Conservation (phyloP, 148 eudicot species). For the Cornus suecica region DNA sequence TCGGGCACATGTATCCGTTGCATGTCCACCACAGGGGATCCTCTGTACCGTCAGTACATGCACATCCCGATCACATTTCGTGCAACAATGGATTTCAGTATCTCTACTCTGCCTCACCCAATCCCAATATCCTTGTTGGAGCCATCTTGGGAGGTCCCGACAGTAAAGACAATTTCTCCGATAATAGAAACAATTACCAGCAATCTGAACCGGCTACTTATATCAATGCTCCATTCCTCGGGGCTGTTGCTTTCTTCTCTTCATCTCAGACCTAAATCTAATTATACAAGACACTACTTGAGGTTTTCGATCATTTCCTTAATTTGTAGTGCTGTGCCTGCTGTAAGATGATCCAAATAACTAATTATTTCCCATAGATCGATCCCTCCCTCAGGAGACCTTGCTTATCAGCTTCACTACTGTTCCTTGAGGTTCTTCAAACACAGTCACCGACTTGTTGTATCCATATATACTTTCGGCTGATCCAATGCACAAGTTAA, state of each 20-base stretch:
- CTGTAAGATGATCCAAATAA: neutral
- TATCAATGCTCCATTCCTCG: slow-evolving; percentile 84
- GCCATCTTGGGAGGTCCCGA: slow-evolving; percentile 88
- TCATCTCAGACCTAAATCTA: too few relatives aligned
- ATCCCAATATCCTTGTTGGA: slow-evolving; percentile 72
- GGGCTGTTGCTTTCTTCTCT: slow-evolving; percentile 73
- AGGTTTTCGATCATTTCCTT: too few relatives aligned
- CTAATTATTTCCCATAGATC: neutral
- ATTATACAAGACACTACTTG: too few relatives aligned
- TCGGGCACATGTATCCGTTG: slow-evolving; percentile 60
- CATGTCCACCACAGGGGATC: slow-evolving; percentile 81
- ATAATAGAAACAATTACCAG: slow-evolving; percentile 64
- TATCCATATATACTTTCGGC: too few relatives aligned
- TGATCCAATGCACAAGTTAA: too few relatives aligned
- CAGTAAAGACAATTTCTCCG: slow-evolving; percentile 44
- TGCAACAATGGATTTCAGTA: slow-evolving; percentile 72
- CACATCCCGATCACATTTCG: slow-evolving; percentile 47
- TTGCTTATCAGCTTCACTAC: too few relatives aligned
- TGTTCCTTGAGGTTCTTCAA: neutral
- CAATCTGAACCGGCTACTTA: slow-evolving; percentile 90
- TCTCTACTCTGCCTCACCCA: slow-evolving; percentile 53
- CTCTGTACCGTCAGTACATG: slow-evolving; percentile 58
- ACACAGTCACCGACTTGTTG: too few relatives aligned
- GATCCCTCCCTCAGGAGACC: neutral
- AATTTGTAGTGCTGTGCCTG: neutral